phyloP scores from a whole-genome alignment of 2,329 filamentous ascomycete species.

The Whalleya microplaca region DNA sequence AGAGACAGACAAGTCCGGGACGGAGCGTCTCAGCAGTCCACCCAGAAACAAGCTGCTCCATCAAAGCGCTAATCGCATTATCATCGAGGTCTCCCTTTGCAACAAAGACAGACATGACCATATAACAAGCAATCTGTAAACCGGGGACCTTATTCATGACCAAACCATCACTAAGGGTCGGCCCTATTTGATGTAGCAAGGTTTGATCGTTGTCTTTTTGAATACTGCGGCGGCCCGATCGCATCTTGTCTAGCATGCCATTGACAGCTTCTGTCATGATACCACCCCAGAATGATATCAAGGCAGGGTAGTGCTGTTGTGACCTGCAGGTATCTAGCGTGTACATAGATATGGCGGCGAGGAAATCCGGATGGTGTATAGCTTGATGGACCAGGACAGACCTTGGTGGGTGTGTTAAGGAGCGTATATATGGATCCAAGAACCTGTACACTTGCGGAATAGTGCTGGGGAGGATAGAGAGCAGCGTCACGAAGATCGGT shows the following conservation, averaged over 20 bases:
- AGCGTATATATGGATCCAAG: conserved; percentile 82
- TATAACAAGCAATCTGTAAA: conserved; percentile 85
- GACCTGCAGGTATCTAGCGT: conserved; percentile 73
- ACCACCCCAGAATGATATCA: conserved; percentile 90
- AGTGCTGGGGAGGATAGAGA: conserved; percentile 81
- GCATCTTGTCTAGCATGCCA: conserved; percentile 76
- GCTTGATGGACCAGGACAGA: conserved; percentile 84
- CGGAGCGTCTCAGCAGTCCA: conserved; percentile 75
- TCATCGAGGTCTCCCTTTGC: conserved; percentile 82
- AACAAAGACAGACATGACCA: conserved; percentile 84
- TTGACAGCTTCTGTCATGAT: conserved; percentile 84
- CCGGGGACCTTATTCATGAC: conserved; percentile 76
- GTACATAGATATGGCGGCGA: conserved; percentile 77
- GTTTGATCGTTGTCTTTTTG: conserved; percentile 83
- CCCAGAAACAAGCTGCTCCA: conserved; percentile 82
- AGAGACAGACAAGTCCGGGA: conserved; percentile 77
- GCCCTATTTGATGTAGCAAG: conserved; percentile 66
- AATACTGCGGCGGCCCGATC: conserved; percentile 74
- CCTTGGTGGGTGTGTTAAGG: conserved; percentile 75
- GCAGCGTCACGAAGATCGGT: conserved; percentile 79
- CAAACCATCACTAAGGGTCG: conserved; percentile 78
- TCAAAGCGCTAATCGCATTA: conserved; percentile 78
- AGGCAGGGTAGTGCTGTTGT: conserved; percentile 73
- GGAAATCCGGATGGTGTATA: conserved; percentile 75
- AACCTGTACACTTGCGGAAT: conserved; percentile 81